phyloP scores from a whole-genome alignment of 257 asterid species.

The Craterostigma plantagineum region DNA sequence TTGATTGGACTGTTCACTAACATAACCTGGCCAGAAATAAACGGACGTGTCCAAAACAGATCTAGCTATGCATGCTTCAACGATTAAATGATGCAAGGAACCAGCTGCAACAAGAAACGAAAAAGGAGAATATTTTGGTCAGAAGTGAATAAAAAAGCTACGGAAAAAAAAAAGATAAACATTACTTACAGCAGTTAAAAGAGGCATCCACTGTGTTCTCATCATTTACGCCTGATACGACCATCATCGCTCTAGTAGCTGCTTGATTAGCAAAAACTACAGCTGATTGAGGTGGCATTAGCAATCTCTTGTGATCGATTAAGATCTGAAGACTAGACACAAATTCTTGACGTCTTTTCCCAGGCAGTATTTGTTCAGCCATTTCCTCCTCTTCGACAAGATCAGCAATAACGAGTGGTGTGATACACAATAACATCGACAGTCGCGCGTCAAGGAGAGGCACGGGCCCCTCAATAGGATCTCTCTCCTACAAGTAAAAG shows the following conservation, averaged over 20 bases:
- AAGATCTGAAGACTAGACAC: slow-evolving; percentile 60
- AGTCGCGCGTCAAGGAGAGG: slow-evolving; percentile 89
- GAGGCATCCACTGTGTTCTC: slow-evolving; percentile 53
- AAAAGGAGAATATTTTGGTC: no score
- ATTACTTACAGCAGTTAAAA: slow-evolving; percentile 66
- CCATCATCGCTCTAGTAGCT: slow-evolving; percentile 77
- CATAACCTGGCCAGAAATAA: slow-evolving; percentile 87
- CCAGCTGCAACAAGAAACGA: slow-evolving; percentile 61
- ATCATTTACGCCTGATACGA: slow-evolving; percentile 40
- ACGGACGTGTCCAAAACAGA: slow-evolving; percentile 79
- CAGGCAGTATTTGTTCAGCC: slow-evolving; percentile 16
- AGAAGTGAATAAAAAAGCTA: slow-evolving; percentile 29
- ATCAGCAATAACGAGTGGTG: slow-evolving; percentile 79
- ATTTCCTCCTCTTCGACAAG: slow-evolving; percentile 83
- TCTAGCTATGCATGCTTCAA: slow-evolving; percentile 86
- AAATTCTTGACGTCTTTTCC: slow-evolving; percentile 42
- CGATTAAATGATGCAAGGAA: slow-evolving; percentile 65
- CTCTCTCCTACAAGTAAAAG: slow-evolving; percentile 53
- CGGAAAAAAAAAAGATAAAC: no score
- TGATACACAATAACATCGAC: slow-evolving; percentile 71
- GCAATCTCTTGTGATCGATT: slow-evolving; percentile 55
- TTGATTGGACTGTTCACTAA: slow-evolving; percentile 46
- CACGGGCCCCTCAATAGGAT: slow-evolving; percentile 95
- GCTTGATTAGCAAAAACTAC: slow-evolving; percentile 76
- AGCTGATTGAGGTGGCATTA: slow-evolving; percentile 62